Evolutionary conservation across 495 filamentous ascomycete species (phyloP).

Genomic region (Tuber calosporum): DNA sequence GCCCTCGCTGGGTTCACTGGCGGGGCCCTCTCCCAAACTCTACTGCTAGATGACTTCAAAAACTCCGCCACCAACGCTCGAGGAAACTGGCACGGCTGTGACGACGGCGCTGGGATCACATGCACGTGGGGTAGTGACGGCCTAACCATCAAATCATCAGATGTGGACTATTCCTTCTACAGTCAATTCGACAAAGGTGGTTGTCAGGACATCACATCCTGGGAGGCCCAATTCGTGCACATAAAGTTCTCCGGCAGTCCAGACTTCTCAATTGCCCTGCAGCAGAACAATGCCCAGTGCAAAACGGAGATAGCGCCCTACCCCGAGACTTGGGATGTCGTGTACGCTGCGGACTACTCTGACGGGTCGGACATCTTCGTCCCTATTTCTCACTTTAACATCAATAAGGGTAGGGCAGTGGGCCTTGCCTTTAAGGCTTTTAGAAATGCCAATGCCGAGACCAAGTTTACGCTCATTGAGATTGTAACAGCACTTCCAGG

Average conservation of each 20-base stretch:
- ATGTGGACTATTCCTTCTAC: conserved; percentile 64
- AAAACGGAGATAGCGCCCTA: conserved; percentile 53
- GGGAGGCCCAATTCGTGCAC: conserved; percentile 58
- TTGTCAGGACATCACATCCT: conserved; percentile 56
- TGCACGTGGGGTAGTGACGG: conserved; percentile 46
- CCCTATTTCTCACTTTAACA: conserved; percentile 64
- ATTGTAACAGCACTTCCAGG: conserved; percentile 52
- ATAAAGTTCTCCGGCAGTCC: conserved; percentile 59
- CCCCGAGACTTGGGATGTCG: conserved; percentile 65
- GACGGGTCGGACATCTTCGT: conserved; percentile 59
- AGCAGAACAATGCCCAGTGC: conserved; percentile 63
- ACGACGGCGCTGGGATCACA: conserved; percentile 52
- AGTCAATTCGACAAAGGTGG: conserved; percentile 54
- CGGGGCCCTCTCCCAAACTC: conserved; percentile 35
- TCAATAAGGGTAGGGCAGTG: conserved; percentile 54
- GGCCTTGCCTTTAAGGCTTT: conserved; percentile 66
- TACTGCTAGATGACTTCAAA: conserved; percentile 62
- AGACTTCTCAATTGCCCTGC: conserved; percentile 60
- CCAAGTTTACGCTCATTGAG: conserved; percentile 58
- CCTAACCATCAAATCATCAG: conserved; percentile 56
- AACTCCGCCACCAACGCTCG: conserved; percentile 53
- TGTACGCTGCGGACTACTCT: conserved; percentile 60
- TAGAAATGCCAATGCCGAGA: conserved; percentile 50
- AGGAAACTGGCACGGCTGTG: conserved; percentile 62
- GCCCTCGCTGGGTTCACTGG: background rate